Conservation (phyloP, 2,329 filamentous ascomycete species). For the Bipolaris cookei region DNA sequence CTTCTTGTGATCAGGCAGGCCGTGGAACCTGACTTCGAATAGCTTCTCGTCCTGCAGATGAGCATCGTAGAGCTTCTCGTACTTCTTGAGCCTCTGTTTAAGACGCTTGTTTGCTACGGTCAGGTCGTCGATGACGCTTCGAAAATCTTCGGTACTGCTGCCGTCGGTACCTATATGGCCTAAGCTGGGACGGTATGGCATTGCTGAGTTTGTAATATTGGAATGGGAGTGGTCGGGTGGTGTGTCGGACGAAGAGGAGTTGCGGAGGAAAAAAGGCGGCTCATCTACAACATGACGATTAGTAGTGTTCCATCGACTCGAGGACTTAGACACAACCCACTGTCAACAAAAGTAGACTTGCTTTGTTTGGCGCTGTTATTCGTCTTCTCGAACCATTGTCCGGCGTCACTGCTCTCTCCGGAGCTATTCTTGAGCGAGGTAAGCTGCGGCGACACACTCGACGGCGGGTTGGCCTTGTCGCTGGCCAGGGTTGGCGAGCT, state of each 20-base stretch:
- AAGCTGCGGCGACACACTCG: slow-evolving; percentile 47
- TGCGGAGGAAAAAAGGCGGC: slow-evolving; percentile 54
- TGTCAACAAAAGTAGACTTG: slow-evolving; percentile 50
- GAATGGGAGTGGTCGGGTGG: slow-evolving; percentile 46
- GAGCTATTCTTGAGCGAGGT: slow-evolving; percentile 52
- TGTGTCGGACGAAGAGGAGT: slow-evolving; percentile 53
- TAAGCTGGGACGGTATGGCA: slow-evolving; percentile 45
- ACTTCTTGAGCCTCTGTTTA: slow-evolving; percentile 73
- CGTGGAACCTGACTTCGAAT: slow-evolving; percentile 82
- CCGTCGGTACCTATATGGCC: slow-evolving; percentile 52
- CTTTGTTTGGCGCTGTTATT: slow-evolving; percentile 56
- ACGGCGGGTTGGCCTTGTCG: slow-evolving; percentile 50
- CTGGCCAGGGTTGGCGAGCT: slow-evolving; percentile 40
- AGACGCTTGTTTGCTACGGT: slow-evolving; percentile 83
- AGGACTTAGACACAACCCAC: slow-evolving; percentile 32
- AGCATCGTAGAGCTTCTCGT: slow-evolving; percentile 70
- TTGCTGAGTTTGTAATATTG: slow-evolving; percentile 18
- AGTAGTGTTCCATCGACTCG: neutral
- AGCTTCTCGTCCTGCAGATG: slow-evolving; percentile 76
- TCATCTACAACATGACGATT: slow-evolving; percentile 42
- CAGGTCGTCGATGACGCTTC: slow-evolving; percentile 85
- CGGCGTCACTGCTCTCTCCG: slow-evolving; percentile 59
- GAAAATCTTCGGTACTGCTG: slow-evolving; percentile 75
- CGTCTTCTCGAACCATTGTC: slow-evolving; percentile 59
- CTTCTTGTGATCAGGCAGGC: slow-evolving; percentile 73